Evolutionary conservation across 2,329 filamentous ascomycete species (phyloP), one percentile per base, ranked within the genome.

Genomic region (Penicillium griseofulvum): DNA sequence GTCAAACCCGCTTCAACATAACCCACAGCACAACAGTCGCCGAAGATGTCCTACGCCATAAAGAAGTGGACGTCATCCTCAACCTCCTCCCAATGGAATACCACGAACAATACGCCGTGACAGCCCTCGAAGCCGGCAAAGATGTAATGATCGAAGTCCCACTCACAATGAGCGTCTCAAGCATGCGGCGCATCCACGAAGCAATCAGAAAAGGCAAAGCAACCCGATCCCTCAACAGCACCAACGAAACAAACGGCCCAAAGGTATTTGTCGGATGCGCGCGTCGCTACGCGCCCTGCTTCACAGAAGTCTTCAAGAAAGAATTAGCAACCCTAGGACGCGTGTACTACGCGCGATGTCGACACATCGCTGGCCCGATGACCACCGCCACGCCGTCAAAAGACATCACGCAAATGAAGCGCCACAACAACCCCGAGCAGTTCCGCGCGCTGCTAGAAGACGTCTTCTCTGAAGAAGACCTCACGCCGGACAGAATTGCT

Each of bases 81-180:
- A 80, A 87, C 28, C 72, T 86, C 58, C 74, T 86, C 50, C 72
- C 77, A 4, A 79, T 86, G 58, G 82, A 81, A 22, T 83, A 77
- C 56, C 85, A 87, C 65, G 76, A 76, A n/a, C 56, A 70, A 4
- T 78, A 84, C 54, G 77, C 76, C 3, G 72, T 85, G 26, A 62
- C 78, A 0, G 82, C 83, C 0, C 72, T 87, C 1, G 58, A 79
- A 50, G 68, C 79, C 16, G 76, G 78, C 50, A 87, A 87, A 65
- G 73, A 81, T 57, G 79, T 81, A 11, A 76, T 87, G 55, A 71
- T 87, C 4, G 84, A 87, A 65, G 85, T 86, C 54, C 84, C 85
- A 0, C 62, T 84, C 2, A 76, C 82, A 0, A 64, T 86, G 5
- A 80, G 74, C 24, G 68, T 80, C 19, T 73, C 71, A 2, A 78